Evolutionary conservation across 371 early-diverging fungal genomes (phyloP).

Genomic region (Mortierella sp.): DNA sequence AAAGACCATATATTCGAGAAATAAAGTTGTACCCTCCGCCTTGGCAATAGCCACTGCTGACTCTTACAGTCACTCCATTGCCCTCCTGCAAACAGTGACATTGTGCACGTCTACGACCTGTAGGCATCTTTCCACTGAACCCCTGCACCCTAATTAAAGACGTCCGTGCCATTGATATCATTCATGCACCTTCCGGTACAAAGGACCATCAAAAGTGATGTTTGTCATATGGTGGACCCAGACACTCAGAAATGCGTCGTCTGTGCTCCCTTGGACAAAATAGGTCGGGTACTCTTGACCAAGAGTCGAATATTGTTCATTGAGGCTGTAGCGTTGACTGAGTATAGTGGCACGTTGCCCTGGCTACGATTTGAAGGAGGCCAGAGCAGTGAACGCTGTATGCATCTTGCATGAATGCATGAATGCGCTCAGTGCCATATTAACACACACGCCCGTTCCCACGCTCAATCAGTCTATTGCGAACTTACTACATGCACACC

Average conservation of each 20-base stretch:
- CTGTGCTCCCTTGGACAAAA: constrained; percentile 55
- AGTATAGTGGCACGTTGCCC: constrained; percentile 33
- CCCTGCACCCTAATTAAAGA: constrained; percentile 21
- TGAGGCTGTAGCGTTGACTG: constrained; percentile 43
- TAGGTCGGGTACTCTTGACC: constrained; percentile 64
- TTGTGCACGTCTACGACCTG: constrained; percentile 14
- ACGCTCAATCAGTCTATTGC: no score
- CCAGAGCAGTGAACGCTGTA: no score
- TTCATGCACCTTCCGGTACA: constrained; percentile 21
- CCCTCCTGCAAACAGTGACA: constrained; percentile 45
- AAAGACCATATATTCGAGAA: constrained; percentile 56
- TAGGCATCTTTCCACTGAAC: constrained; percentile 35
- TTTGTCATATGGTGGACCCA: constrained; percentile 57
- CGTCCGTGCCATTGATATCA: neutral
- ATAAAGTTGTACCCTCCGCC: constrained; percentile 53
- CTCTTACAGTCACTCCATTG: constrained; percentile 35
- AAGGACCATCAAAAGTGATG: constrained; percentile 30
- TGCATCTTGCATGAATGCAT: no score
- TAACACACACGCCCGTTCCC: no score
- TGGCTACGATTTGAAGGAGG: no score
- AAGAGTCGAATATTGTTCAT: constrained; percentile 56
- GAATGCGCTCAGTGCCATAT: no score
- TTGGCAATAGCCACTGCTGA: constrained; percentile 48
- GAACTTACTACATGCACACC: no score
- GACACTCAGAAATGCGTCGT: constrained; percentile 54